A percentile compares a stretch with the other conserved stretches of the same genome.
Conservation (phyloP, 139 green algal genomes). For the Edaphochlamys debaryana region DNA sequence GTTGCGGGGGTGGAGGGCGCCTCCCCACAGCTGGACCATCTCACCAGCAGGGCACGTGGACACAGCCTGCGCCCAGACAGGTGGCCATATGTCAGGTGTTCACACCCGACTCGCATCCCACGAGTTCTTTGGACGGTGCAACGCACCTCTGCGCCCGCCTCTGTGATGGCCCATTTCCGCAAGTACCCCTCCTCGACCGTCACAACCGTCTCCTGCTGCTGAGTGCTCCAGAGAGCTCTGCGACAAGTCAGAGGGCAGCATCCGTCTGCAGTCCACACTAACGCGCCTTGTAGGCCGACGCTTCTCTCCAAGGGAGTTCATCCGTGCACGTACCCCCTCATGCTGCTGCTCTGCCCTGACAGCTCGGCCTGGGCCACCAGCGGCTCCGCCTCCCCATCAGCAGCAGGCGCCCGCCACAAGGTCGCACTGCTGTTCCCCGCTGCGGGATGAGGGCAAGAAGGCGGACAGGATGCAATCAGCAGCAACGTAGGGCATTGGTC, state of each 20-base stretch:
- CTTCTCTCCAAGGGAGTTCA: too few relatives aligned
- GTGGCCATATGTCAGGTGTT: too few relatives aligned
- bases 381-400: background rate
- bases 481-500: too few relatives aligned
- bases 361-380: slow-evolving; percentile 58
- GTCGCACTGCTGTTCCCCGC: slow-evolving; percentile 62
- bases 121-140: too few relatives aligned
- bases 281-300: background rate
- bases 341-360: slow-evolving; percentile 36
- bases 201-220: slow-evolving; percentile 48
- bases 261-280: background rate
- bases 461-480: too few relatives aligned
- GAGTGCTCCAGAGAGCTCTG: slow-evolving; percentile 63
- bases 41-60: slow-evolving; percentile 47
- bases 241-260: too few relatives aligned
- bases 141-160: slow-evolving; percentile 45
- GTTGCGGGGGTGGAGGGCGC: slow-evolving; percentile 65
- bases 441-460: too few relatives aligned
- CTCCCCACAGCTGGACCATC: slow-evolving; percentile 70
- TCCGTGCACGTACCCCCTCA: too few relatives aligned
- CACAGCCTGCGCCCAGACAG: background rate
- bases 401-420: slow-evolving; percentile 56
- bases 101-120: too few relatives aligned
- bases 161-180: slow-evolving; percentile 56
- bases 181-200: slow-evolving; percentile 66